A percentile compares a stretch with the other conserved stretches of the same genome.
These are phyloP conservation scores for Sphaerulina vaccinii DNA, from an alignment of 2,329 filamentous ascomycete species.

Conservation along the genomic window DNA sequence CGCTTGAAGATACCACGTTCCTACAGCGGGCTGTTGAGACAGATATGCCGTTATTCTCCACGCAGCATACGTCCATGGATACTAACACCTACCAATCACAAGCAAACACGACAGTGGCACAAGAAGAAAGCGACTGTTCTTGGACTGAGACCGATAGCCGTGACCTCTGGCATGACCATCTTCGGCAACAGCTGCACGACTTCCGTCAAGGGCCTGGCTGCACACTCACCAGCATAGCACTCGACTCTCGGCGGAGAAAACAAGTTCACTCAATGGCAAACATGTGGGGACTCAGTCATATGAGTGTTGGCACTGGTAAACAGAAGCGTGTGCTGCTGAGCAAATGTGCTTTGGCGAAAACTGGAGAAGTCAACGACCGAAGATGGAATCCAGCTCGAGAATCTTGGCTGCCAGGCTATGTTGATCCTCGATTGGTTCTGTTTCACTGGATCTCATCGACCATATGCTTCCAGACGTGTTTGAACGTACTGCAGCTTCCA, in stretches of 20 bases:
- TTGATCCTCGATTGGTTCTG: slow-evolving; percentile 15
- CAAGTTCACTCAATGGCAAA: slow-evolving; percentile 20
- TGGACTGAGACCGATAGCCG: slow-evolving; percentile 18
- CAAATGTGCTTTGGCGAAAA: slow-evolving; percentile 13
- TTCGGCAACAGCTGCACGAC: slow-evolving; percentile 12
- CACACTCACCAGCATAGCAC: slow-evolving; percentile 8
- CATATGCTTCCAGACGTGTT: slow-evolving; percentile 15
- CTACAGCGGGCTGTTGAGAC: neutral
- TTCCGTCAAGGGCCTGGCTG: slow-evolving; percentile 7
- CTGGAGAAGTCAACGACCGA: slow-evolving; percentile 3
- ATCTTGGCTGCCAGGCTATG: slow-evolving; percentile 10
- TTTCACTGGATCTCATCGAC: slow-evolving; percentile 12
- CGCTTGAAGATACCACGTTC: slow-evolving; percentile 1
- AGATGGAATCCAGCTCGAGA: slow-evolving; percentile 13
- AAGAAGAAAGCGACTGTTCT: slow-evolving; percentile 17
- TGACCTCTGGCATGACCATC: slow-evolving; percentile 13
- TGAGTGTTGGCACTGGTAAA: slow-evolving; percentile 8
- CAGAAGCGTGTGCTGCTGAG: slow-evolving; percentile 11
- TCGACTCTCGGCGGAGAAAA: slow-evolving; percentile 14
- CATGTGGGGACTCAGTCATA: slow-evolving; percentile 15
- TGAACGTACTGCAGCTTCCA: slow-evolving; percentile 12
- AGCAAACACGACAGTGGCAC: neutral
- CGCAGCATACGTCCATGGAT: neutral
- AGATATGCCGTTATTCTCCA: neutral
- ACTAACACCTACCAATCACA: neutral